Evolutionary conservation across 441 rosid species (phyloP), one percentile per base, ranked within the genome.

Genomic region (Rhodomyrtus psidioides): DNA sequence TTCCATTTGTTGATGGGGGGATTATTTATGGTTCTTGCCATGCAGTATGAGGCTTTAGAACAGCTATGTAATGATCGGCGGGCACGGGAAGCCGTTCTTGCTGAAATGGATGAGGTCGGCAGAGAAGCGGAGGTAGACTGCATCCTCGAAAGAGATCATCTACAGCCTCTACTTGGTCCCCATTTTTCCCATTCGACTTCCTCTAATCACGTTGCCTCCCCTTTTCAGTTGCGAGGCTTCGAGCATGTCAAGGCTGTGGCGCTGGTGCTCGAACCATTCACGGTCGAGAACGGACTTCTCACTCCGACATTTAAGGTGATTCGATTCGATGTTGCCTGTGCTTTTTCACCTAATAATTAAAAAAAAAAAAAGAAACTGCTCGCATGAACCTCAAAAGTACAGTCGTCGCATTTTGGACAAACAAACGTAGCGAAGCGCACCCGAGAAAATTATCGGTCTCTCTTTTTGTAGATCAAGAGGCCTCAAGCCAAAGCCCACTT

Each of bases 261-360:
- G 27, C 86, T 97, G 90, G 98, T 95, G 89, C 87, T 84, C 3
- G 98, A 96, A 88, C 97, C 98, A n/a, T 94, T 97, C 91, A 92
- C 98, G 0, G 23, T 93, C 85, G 99, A 97, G 87, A 97, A 95
- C 65, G 98, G 96, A 81, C 93, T 97, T 62, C 92, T 95, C 56
- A 97, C 99, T 84, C 99, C 99, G 0, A 97, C 99, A 59, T 94
- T 96, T 74, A 97, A 97, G 99, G 99, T 90, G 79, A 70, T 70
- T 39, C n/a, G 14, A 70, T 70, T 70, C 51, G 13, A 70, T 34
- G 49, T 70, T 70, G 79, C 49, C 79, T 21, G 26, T 39, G 30
- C 58, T 17, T 28, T 83, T 17, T 26, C 26, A 34, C 79, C 49
- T 10, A 70, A 65, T 34, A n/a, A n/a, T n/a, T n/a, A n/a, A n/a